Conservation (phyloP, 164 flowering plant genomes). For the Tetracentron sinense region DNA sequence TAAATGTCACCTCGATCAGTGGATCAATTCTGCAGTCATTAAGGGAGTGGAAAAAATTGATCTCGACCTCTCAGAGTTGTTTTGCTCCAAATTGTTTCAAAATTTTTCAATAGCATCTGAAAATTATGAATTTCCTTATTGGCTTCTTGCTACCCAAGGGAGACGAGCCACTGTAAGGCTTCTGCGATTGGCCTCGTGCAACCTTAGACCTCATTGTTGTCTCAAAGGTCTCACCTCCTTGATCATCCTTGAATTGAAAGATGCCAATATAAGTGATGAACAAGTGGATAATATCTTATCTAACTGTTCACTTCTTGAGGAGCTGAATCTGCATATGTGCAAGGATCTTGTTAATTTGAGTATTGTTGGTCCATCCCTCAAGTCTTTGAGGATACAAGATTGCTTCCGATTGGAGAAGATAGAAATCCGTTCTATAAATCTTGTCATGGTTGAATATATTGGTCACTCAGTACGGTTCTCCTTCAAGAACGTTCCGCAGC, state of each 20-base stretch:
- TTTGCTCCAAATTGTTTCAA: neutral
- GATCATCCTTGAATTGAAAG: slow-evolving; percentile 4
- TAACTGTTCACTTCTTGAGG: slow-evolving; percentile 5
- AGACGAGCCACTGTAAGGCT: slow-evolving; percentile 6
- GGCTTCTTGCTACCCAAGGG: slow-evolving; percentile 2
- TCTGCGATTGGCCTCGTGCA: slow-evolving; percentile 10
- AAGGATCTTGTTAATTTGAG: slow-evolving; percentile 9
- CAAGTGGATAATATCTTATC: slow-evolving; percentile 11
- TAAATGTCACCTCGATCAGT: slow-evolving; percentile 10
- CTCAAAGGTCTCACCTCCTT: slow-evolving; percentile 7
- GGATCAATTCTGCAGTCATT: slow-evolving; percentile 8
- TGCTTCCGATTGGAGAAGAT: slow-evolving; percentile 9
- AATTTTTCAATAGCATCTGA: neutral
- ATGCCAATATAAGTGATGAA: slow-evolving; percentile 8
- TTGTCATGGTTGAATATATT: slow-evolving; percentile 9
- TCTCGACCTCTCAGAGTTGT: slow-evolving; percentile 6
- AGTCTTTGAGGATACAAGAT: neutral
- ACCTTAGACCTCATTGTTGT: neutral
- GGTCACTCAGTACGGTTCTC: slow-evolving; percentile 5
- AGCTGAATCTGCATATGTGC: slow-evolving; percentile 4
- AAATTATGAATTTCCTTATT: slow-evolving; percentile 10
- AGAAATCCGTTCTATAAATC: slow-evolving; percentile 8
- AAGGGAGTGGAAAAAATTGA: slow-evolving; percentile 15
- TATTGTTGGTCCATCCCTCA: neutral
- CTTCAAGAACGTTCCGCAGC: slow-evolving; percentile 10